These are phyloP conservation scores for Monosporascus sp. DNA, from an alignment of 2,329 filamentous ascomycete genomes.

Conservation along the genomic window DNA sequence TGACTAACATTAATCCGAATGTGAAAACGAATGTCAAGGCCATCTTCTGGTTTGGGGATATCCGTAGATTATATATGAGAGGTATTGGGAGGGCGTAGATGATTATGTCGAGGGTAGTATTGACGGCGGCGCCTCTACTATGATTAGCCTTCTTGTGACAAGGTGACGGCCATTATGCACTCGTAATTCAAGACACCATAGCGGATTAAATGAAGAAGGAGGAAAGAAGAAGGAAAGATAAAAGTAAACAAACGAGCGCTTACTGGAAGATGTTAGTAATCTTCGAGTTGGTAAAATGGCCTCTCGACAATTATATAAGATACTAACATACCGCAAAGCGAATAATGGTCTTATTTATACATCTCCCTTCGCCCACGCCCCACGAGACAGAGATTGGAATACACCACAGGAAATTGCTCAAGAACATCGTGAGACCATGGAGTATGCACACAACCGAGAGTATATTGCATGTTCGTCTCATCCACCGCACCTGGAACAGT, in stretches of 20 bases:
- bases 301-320: neutral
- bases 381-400: neutral
- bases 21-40: slow-evolving; percentile 34
- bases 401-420: neutral
- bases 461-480: neutral
- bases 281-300: no score
- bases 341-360: neutral
- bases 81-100: slow-evolving; percentile 23
- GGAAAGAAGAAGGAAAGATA: no score
- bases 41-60: slow-evolving; percentile 35
- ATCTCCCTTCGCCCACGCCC: neutral
- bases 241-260: no score
- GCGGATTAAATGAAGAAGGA: no score
- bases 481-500: neutral
- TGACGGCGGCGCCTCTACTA: slow-evolving; percentile 15
- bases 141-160: neutral
- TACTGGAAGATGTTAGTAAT: no score
- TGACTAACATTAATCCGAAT: slow-evolving; percentile 27
- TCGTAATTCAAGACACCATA: no score
- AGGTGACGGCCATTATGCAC: no score
- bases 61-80: slow-evolving; percentile 27
- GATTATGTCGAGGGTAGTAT: slow-evolving; percentile 25
- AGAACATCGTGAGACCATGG: neutral
- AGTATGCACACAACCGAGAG: neutral
- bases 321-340: neutral